phyloP scores from a whole-genome alignment of 2,329 filamentous ascomycete genomes.

The Alternaria atra region DNA sequence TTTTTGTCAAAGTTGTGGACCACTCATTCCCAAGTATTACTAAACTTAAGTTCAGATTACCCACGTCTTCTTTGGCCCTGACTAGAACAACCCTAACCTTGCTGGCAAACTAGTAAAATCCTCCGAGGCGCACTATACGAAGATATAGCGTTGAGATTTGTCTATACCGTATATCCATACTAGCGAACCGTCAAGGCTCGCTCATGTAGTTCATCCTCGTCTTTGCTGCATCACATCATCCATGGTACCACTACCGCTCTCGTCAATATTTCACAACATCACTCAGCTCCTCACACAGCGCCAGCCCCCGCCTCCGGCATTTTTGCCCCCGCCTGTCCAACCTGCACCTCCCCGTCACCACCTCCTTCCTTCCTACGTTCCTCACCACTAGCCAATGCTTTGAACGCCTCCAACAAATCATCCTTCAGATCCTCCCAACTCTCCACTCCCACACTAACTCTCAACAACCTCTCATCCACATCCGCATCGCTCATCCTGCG shows the following conservation, averaged over 20 bases:
- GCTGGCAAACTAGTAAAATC: not conserved
- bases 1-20: not conserved
- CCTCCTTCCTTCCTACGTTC: not conserved
- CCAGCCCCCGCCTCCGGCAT: slow-evolving; percentile 27
- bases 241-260: not conserved
- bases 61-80: not conserved
- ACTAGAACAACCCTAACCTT: not conserved
- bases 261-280: not conserved
- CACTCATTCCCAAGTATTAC: not conserved
- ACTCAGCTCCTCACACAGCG: slow-evolving; percentile 29
- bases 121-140: not conserved
- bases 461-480: slow-evolving; percentile 76
- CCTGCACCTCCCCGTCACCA: slow-evolving; percentile 25
- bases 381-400: slow-evolving; percentile 21
- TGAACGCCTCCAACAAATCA: slow-evolving; percentile 65
- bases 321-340: slow-evolving; percentile 32
- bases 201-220: too few relatives aligned
- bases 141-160: not conserved
- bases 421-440: slow-evolving; percentile 81
- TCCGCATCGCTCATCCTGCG: slow-evolving; percentile 81
- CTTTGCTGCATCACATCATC: not conserved
- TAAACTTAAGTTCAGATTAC: not conserved
- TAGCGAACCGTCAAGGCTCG: not conserved
- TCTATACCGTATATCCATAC: too few relatives aligned
- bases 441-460: slow-evolving; percentile 89